Percentiles rank a stretch among this genome's conserved stretches.
These are phyloP conservation scores for Trichocladium antarcticum DNA, from an alignment of 495 filamentous ascomycete species.

Conservation along the genomic window DNA sequence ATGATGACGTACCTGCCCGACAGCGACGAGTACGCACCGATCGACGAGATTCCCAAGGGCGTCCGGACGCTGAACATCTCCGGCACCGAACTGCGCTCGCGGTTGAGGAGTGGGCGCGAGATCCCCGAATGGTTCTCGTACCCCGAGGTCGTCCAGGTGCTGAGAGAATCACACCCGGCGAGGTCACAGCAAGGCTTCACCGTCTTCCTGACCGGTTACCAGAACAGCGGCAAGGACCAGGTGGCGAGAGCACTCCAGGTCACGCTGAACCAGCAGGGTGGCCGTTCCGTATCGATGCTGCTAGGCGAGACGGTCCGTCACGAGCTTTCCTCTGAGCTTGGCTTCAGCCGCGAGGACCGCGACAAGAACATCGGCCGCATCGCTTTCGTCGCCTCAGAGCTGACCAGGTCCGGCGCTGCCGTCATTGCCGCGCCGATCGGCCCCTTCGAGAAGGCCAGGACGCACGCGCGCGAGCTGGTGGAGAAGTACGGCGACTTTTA, in stretches of 20 bases:
- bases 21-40: slow-evolving; percentile 86
- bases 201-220: slow-evolving; percentile 93
- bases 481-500: slow-evolving; percentile 84
- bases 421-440: slow-evolving; percentile 98
- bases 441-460: slow-evolving; percentile 68
- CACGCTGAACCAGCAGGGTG: slow-evolving; percentile 95
- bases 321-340: slow-evolving; percentile 89
- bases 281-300: slow-evolving; percentile 83
- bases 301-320: slow-evolving; percentile 89
- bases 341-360: slow-evolving; percentile 87
- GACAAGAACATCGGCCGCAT: slow-evolving; percentile 94
- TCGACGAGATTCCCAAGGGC: slow-evolving; percentile 75
- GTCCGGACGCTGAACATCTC: slow-evolving; percentile 92
- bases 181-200: slow-evolving; percentile 90
- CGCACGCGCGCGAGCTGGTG: slow-evolving; percentile 68
- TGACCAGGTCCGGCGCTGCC: slow-evolving; percentile 83
- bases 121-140: slow-evolving; percentile 99
- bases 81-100: slow-evolving; percentile 84
- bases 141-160: slow-evolving; percentile 92
- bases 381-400: slow-evolving; percentile 87
- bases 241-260: slow-evolving; percentile 93
- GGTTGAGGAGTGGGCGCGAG: slow-evolving; percentile 77
- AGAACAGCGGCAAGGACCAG: slow-evolving; percentile 93
- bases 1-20: slow-evolving; percentile 98
- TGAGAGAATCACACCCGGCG: slow-evolving; percentile 87